Conservation (phyloP, 2,329 filamentous ascomycete species). For the Fusarium citri region DNA sequence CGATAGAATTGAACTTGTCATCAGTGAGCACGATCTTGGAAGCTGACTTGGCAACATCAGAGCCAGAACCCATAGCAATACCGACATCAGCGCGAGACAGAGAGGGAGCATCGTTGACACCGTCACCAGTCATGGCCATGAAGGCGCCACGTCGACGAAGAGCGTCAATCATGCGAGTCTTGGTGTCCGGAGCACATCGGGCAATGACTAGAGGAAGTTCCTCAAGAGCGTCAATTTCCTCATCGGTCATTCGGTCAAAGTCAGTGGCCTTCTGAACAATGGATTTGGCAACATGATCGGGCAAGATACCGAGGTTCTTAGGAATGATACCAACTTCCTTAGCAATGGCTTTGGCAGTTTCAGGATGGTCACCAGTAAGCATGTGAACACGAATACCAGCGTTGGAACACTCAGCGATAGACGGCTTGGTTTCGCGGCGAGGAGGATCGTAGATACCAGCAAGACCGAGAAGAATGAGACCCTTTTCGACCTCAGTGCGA, state of each 20-base stretch:
- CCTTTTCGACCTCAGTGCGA: slow-evolving; percentile 73
- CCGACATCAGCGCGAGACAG: slow-evolving; percentile 85
- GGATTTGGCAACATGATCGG: slow-evolving; percentile 71
- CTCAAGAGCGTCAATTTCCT: slow-evolving; percentile 79
- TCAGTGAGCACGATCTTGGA: slow-evolving; percentile 86
- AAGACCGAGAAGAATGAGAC: slow-evolving; percentile 81
- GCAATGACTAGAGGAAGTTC: slow-evolving; percentile 85
- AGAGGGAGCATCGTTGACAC: slow-evolving; percentile 87
- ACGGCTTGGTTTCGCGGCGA: slow-evolving; percentile 79
- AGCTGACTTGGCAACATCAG: slow-evolving; percentile 86
- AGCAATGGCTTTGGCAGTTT: slow-evolving; percentile 82
- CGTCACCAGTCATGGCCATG: slow-evolving; percentile 90
- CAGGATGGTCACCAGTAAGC: slow-evolving; percentile 85
- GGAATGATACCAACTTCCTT: slow-evolving; percentile 82
- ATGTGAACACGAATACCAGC: slow-evolving; percentile 86
- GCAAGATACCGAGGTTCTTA: slow-evolving; percentile 67
- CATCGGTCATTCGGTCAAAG: slow-evolving; percentile 81
- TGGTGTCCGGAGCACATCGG: slow-evolving; percentile 85
- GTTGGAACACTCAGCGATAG: slow-evolving; percentile 75
- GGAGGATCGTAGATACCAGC: slow-evolving; percentile 89
- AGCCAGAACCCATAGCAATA: slow-evolving; percentile 91
- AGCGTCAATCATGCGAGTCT: slow-evolving; percentile 91
- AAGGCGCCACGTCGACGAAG: slow-evolving; percentile 80
- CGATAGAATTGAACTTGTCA: slow-evolving; percentile 89
- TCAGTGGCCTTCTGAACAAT: slow-evolving; percentile 81